phyloP scores from a whole-genome alignment of 306 rosid species.

The Vigna hirtella region DNA sequence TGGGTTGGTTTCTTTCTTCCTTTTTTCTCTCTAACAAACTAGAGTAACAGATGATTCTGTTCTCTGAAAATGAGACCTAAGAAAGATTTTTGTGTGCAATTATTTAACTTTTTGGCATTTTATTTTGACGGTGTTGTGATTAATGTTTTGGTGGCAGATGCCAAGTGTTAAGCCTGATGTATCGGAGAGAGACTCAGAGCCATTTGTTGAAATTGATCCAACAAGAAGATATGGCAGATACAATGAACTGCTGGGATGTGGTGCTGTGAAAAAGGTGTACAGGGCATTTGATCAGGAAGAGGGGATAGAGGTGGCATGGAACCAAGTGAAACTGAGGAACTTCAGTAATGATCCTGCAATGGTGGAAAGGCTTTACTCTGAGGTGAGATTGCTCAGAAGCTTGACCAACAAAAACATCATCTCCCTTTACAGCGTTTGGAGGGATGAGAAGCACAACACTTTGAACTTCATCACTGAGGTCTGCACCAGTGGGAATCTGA shows the following conservation, averaged over 20 bases:
- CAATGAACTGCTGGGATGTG: conserved; percentile 65
- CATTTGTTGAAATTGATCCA: conserved; percentile 72
- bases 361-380: conserved; percentile 78
- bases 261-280: conserved; percentile 84
- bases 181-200: conserved; percentile 63
- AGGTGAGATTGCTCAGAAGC: conserved; percentile 72
- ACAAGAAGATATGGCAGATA: conserved; percentile 76
- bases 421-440: conserved; percentile 65
- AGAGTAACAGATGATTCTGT: background rate
- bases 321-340: conserved; percentile 80
- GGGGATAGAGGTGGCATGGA: conserved; percentile 94
- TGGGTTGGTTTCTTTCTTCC: background rate
- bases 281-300: conserved; percentile 86
- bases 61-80: background rate
- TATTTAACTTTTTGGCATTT: background rate
- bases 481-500: conserved; percentile 82
- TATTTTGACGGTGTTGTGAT: background rate
- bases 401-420: conserved; percentile 69
- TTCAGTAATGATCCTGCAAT: conserved; percentile 71
- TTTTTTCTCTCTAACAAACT: background rate
- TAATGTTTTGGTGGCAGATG: conserved; percentile 54
- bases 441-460: conserved; percentile 55
- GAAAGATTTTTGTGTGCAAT: background rate
- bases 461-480: conserved; percentile 90
- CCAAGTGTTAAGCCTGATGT: conserved; percentile 47